Percentiles rank a stretch among this genome's conserved stretches.
Evolutionary conservation across 768 basidiomycete genomes (phyloP).

Genomic region (Coprinopsis cinerea): DNA sequence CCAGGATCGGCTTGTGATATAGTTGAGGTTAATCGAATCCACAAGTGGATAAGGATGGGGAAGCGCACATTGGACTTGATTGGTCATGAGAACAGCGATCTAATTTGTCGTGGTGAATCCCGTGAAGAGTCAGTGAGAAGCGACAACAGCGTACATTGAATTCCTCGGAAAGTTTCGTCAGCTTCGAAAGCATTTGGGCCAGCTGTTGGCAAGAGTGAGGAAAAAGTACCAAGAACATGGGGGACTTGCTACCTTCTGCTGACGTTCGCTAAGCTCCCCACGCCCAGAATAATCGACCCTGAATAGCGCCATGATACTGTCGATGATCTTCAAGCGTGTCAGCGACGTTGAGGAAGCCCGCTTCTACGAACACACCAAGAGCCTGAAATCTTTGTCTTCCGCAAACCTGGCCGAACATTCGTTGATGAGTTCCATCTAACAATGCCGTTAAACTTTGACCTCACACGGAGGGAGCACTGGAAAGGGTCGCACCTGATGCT

Average conservation of each 20-base stretch:
- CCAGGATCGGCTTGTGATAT: slow-evolving; percentile 77
- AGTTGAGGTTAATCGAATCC: not conserved
- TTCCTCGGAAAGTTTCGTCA: slow-evolving; percentile 89
- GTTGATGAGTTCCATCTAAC: slow-evolving; percentile 85
- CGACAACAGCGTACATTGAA: slow-evolving; percentile 51
- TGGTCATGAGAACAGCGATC: slow-evolving; percentile 85
- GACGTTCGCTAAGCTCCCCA: slow-evolving; percentile 90
- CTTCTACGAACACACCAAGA: slow-evolving; percentile 42
- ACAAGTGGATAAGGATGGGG: not conserved
- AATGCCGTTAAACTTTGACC: not conserved
- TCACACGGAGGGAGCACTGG: slow-evolving; percentile 2
- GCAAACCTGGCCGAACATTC: slow-evolving; percentile 85
- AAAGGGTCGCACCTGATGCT: slow-evolving; percentile 61
- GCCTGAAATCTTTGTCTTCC: slow-evolving; percentile 79
- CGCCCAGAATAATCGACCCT: slow-evolving; percentile 90
- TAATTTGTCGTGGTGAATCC: slow-evolving; percentile 22
- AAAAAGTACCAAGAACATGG: not conserved
- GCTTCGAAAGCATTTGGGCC: slow-evolving; percentile 90
- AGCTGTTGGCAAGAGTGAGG: slow-evolving; percentile 39
- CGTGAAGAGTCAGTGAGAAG: slow-evolving; percentile 1
- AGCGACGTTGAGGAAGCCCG: slow-evolving; percentile 4
- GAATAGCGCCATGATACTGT: slow-evolving; percentile 97
- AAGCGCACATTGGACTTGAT: slow-evolving; percentile 80
- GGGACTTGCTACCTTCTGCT: slow-evolving; percentile 62
- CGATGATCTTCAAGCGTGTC: slow-evolving; percentile 61